Evolutionary conservation across 495 filamentous ascomycete genomes (phyloP), one percentile per base, ranked within the genome.

Genomic region (Penicillium atrosanguineum): DNA sequence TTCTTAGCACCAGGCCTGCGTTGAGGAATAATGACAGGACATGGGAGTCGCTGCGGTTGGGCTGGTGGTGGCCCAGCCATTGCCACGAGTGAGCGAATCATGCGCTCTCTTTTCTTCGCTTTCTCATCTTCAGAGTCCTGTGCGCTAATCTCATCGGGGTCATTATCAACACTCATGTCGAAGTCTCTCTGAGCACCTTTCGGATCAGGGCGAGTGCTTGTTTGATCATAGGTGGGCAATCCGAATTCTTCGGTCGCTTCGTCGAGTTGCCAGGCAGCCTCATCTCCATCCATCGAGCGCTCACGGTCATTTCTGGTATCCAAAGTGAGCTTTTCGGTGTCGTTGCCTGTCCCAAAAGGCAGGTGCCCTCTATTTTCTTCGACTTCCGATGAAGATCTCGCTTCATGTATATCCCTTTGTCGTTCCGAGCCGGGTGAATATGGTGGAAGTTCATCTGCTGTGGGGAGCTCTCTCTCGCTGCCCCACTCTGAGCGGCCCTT

Each of bases 11-110:
- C 58, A 2, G 79, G 79, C 38, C 79, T 68, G 19, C 74, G 61
- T 53, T 83, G 79, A 1, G 79, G 77, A 25, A 83, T 51, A 18
- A 80, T 69, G 16, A 83, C 75, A 2, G 79, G 75, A 44, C 63
- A 67, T 9, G 65, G 55, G 4, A 79, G 60, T 1, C 46, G 34
- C 12, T 44, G 42, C 19, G 42, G 15, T 7, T 2, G 42, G 5
- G 7, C 26, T 28, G 26, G 37, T 15, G 16, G 16, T 39, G 37
- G 14, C 14, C 37, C 37, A 14, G 37, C 37, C 37, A 39, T 39
- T 12, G 12, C 14, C 37, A 39, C 37, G 14, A 39, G 16, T 39
- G 12, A 14, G 37, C 37, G 37, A 39, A 39, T 47, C 11, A 7
- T 47, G 45, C 0, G 45, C 15, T 36, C 16, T 47, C n/a, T 34